Conservation (phyloP, 2,329 filamentous ascomycete species). For the Alternaria brassicicola region DNA sequence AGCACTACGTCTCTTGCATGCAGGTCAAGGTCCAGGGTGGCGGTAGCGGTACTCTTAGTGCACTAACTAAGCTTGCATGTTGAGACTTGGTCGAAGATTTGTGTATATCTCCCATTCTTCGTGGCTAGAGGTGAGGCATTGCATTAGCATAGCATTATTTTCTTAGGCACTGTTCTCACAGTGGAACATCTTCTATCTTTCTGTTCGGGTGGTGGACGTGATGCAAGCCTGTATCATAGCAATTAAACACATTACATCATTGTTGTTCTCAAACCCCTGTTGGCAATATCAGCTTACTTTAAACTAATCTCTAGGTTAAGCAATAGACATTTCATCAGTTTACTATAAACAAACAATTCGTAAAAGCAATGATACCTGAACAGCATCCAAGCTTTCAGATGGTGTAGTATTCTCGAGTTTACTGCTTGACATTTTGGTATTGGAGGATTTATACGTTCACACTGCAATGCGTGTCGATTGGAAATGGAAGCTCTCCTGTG, state of each 20-base stretch:
- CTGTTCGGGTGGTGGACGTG: background rate
- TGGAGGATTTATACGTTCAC: background rate
- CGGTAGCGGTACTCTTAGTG: constrained; percentile 37
- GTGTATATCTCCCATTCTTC: background rate
- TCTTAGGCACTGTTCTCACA: background rate
- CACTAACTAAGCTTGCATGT: background rate
- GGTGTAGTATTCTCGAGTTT: background rate
- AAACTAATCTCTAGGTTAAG: background rate
- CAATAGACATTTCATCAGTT: background rate
- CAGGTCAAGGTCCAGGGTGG: constrained; percentile 51
- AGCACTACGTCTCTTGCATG: constrained; percentile 53
- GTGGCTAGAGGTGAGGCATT: background rate
- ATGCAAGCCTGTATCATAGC: background rate
- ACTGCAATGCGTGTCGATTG: background rate
- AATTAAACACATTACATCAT: background rate
- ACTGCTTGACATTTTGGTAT: background rate
- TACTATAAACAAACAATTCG: background rate
- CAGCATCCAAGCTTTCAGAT: background rate
- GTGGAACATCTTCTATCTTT: background rate
- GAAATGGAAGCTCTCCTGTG: background rate
- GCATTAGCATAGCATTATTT: background rate
- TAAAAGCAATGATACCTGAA: too few species aligned
- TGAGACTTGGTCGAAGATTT: background rate
- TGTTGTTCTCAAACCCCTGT: background rate
- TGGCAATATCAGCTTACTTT: background rate